phyloP scores from a whole-genome alignment of 2,329 filamentous ascomycete species.

The Tothia fuscella region DNA sequence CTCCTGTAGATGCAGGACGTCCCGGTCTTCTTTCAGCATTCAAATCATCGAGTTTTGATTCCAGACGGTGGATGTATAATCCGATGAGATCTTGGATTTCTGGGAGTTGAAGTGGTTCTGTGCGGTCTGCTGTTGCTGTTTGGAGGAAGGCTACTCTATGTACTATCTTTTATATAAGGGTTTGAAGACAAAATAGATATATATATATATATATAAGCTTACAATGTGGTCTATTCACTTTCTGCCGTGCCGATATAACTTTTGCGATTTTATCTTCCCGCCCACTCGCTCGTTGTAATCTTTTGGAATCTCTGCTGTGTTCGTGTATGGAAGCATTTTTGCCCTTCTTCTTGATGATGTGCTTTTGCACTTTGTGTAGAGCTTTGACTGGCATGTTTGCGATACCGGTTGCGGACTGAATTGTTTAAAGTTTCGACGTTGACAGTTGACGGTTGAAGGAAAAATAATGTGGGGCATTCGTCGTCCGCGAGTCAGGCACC shows the following conservation, averaged over 20 bases:
- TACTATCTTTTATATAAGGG: neutral
- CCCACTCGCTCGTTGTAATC: conserved; percentile 64
- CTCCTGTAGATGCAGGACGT: conserved; percentile 62
- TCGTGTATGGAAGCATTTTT: conserved; percentile 68
- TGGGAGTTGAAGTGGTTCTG: conserved; percentile 15
- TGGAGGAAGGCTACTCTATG: neutral
- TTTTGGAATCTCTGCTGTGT: conserved; percentile 75
- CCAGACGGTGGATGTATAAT: conserved; percentile 46
- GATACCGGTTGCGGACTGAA: conserved; percentile 1
- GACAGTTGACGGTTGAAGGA: conserved; percentile 13
- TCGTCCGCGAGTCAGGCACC: neutral
- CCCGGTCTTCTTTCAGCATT: conserved; percentile 65
- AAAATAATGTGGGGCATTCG: neutral
- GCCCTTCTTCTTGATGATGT: conserved; percentile 77
- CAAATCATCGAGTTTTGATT: conserved; percentile 55
- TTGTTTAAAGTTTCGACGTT: conserved; percentile 2
- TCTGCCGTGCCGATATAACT: conserved; percentile 55
- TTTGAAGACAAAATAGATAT: neutral
- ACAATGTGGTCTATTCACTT: conserved; percentile 65
- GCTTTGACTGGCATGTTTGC: conserved; percentile 57
- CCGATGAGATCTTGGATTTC: conserved; percentile 39
- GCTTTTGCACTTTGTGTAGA: conserved; percentile 74
- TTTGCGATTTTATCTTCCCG: conserved; percentile 75
- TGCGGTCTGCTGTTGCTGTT: conserved; percentile 23
- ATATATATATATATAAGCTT: too few relatives aligned